Evolutionary conservation across 441 rosid species (phyloP).

Genomic region (Croton laevigatus): DNA sequence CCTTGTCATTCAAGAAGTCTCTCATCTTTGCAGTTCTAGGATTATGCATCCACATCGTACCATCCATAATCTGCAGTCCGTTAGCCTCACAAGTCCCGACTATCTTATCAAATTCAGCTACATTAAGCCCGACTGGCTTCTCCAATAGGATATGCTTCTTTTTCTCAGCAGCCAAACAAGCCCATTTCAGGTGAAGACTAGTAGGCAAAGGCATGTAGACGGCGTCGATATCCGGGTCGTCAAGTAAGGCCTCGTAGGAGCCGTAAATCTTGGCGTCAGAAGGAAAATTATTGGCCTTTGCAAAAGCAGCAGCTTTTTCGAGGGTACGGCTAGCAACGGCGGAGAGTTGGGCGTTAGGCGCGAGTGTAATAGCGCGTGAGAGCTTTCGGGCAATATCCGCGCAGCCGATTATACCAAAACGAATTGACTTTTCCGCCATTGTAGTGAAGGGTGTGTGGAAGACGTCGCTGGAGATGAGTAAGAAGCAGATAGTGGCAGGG

Average conservation of each 20-base stretch:
- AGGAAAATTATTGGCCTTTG: constrained; percentile 54
- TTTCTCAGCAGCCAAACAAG: constrained; percentile 51
- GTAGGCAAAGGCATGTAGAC: constrained; percentile 75
- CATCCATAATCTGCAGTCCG: constrained; percentile 79
- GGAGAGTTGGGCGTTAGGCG: constrained; percentile 60
- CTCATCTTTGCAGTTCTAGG: constrained; percentile 55
- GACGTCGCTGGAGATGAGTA: not conserved
- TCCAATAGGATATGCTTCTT: constrained; percentile 75
- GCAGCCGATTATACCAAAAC: constrained; percentile 69
- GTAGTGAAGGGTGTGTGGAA: not conserved
- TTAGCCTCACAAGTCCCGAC: constrained; percentile 54
- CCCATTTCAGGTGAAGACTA: constrained; percentile 70
- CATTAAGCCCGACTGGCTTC: constrained; percentile 65
- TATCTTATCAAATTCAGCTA: constrained; percentile 53
- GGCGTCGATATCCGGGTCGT: constrained; percentile 70
- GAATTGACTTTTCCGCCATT: constrained; percentile 25
- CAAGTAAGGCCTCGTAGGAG: constrained; percentile 63
- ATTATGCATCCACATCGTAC: constrained; percentile 82
- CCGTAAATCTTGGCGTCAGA: constrained; percentile 46
- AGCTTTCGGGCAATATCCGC: constrained; percentile 61
- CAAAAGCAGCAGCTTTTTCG: constrained; percentile 54
- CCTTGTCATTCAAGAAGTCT: constrained; percentile 43
- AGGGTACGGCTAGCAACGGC: constrained; percentile 59
- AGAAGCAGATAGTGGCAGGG: too few relatives aligned
- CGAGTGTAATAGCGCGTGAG: constrained; percentile 52